Evolutionary conservation across 805 yeast genomes (phyloP).

Genomic region (Isabelozyma gotoi): DNA sequence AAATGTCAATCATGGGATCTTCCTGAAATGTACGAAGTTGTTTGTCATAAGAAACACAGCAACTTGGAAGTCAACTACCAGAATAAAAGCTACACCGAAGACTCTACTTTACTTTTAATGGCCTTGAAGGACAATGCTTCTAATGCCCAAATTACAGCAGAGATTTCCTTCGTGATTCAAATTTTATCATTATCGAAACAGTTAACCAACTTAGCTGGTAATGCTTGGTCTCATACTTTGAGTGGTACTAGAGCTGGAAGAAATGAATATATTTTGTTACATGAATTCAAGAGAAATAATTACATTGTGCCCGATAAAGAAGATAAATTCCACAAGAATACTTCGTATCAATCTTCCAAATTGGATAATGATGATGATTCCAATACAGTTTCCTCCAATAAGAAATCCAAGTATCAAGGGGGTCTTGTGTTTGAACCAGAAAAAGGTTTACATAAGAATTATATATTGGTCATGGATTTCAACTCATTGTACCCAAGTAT

Average conservation of each 20-base stretch:
- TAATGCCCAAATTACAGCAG: constrained; percentile 70
- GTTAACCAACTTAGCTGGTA: constrained; percentile 91
- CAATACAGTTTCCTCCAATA: constrained; percentile 49
- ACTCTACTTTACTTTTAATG: constrained; percentile 63
- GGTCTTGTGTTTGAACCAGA: constrained; percentile 97
- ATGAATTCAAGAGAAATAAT: constrained; percentile 79
- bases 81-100: constrained; percentile 63
- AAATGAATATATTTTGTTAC: constrained; percentile 88
- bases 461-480: constrained; percentile 94
- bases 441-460: constrained; percentile 87
- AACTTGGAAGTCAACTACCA: constrained; percentile 74
- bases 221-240: constrained; percentile 93
- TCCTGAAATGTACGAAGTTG: constrained; percentile 83
- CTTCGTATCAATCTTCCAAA: constrained; percentile 29
- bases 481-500: constrained; percentile 96
- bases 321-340: constrained; percentile 37
- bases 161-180: constrained; percentile 79
- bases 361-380: constrained; percentile 45
- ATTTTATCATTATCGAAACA: constrained; percentile 87
- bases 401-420: constrained; percentile 81
- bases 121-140: constrained; percentile 68
- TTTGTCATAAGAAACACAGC: constrained; percentile 61
- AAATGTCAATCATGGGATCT: constrained; percentile 95
- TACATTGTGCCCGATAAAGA: constrained; percentile 89
- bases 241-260: constrained; percentile 96